A percentile compares a stretch with the other conserved stretches of the same genome.
Conservation (phyloP, 23 red algal genomes). For the Gracilaria caudata region DNA sequence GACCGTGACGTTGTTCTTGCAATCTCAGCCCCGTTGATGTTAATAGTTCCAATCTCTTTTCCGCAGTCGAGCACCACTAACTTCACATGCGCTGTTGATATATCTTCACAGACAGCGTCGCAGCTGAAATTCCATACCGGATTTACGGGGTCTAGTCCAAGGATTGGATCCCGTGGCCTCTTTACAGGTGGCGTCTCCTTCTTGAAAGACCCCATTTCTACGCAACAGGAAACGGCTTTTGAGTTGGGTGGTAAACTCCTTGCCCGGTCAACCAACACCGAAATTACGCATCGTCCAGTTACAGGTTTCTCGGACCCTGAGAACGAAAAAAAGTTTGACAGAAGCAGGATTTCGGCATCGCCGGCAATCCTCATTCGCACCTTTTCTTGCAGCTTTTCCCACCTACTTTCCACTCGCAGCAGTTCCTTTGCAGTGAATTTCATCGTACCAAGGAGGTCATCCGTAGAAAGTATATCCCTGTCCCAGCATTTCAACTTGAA, state of each 20-base stretch:
- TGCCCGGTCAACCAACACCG: slow-evolving; percentile 58
- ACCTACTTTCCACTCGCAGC: slow-evolving; percentile 6
- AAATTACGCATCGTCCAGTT: slow-evolving; percentile 35
- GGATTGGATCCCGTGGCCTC: slow-evolving; percentile 33
- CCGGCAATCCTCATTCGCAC: slow-evolving; percentile 23
- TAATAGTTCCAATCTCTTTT: slow-evolving; percentile 32
- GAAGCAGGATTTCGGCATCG: slow-evolving; percentile 43
- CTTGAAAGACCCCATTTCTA: slow-evolving; percentile 12
- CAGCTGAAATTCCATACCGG: slow-evolving; percentile 59
- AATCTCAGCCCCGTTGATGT: slow-evolving; percentile 20
- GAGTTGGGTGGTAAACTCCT: slow-evolving; percentile 42
- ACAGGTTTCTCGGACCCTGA: slow-evolving; percentile 1
- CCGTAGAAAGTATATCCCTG: slow-evolving; percentile 42
- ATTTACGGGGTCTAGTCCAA: slow-evolving; percentile 61
- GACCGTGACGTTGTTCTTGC: slow-evolving; percentile 3
- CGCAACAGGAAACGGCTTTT: slow-evolving; percentile 50
- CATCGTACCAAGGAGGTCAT: slow-evolving; percentile 48
- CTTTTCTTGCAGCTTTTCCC: slow-evolving; percentile 17
- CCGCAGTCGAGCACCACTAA: slow-evolving; percentile 28
- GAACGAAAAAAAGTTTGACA: slow-evolving; percentile 28
- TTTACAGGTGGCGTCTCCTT: slow-evolving; percentile 34
- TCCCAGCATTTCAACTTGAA: slow-evolving; percentile 63
- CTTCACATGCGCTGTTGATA: slow-evolving; percentile 22
- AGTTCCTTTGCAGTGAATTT: slow-evolving; percentile 44
- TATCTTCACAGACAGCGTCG: slow-evolving; percentile 44